Evolutionary conservation across 108 stramenopile genomes (phyloP).

Genomic region (Thalassiosira profunda): DNA sequence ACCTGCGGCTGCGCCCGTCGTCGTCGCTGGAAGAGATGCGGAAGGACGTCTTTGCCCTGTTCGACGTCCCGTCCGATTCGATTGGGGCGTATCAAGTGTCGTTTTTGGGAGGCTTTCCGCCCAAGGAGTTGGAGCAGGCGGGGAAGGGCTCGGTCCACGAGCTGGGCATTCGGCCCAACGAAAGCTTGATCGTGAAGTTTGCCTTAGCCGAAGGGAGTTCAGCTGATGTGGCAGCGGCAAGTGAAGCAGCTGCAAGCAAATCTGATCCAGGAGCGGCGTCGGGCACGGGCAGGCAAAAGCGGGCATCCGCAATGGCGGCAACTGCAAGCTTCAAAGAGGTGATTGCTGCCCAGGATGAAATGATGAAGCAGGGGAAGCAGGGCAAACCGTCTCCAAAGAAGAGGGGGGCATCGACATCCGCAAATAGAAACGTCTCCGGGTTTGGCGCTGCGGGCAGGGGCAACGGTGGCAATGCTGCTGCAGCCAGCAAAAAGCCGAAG

Average conservation of each 20-base stretch:
- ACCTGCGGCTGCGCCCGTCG: slow-evolving; percentile 27
- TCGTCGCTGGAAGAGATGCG: slow-evolving; percentile 23
- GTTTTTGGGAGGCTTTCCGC: slow-evolving; percentile 62
- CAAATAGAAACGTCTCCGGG: not conserved
- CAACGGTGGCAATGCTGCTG: slow-evolving; percentile 10
- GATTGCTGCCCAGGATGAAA: slow-evolving; percentile 68
- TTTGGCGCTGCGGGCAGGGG: no score
- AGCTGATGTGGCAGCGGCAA: not conserved
- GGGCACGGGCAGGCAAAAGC: slow-evolving; percentile 35
- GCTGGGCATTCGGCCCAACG: slow-evolving; percentile 55
- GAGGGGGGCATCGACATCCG: not conserved
- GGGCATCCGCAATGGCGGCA: slow-evolving; percentile 65
- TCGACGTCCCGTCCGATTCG: slow-evolving; percentile 16
- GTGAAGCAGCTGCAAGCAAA: slow-evolving; percentile 6
- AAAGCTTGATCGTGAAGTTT: slow-evolving; percentile 53
- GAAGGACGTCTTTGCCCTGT: slow-evolving; percentile 21
- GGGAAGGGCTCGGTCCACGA: slow-evolving; percentile 19
- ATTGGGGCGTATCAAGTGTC: slow-evolving; percentile 6
- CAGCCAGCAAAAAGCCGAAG: slow-evolving; percentile 7
- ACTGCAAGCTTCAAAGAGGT: slow-evolving; percentile 59
- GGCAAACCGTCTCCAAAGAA: slow-evolving; percentile 11
- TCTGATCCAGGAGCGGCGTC: not conserved
- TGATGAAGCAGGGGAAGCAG: slow-evolving; percentile 24
- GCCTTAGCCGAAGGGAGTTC: not conserved
- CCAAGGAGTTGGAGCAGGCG: slow-evolving; percentile 35